Evolutionary conservation across 441 rosid genomes (phyloP).

Genomic region (Populus tomentosa): DNA sequence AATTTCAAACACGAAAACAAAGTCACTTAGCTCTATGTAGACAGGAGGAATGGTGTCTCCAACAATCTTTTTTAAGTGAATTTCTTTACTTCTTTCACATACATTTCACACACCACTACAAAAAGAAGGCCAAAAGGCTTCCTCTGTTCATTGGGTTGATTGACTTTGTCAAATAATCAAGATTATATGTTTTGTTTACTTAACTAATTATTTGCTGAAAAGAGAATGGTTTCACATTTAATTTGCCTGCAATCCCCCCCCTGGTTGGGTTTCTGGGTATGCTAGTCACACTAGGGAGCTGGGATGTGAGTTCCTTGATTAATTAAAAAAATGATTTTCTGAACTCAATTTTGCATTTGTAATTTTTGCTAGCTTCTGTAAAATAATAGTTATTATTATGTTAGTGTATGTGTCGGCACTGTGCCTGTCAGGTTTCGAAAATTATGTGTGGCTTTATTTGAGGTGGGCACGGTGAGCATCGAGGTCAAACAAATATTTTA

Average conservation of each 20-base stretch:
- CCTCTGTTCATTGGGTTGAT: neutral
- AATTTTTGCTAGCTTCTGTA: neutral
- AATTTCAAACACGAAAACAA: too few species aligned
- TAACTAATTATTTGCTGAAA: neutral
- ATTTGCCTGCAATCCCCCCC: neutral
- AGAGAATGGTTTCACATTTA: neutral
- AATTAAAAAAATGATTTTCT: neutral
- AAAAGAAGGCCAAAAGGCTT: neutral
- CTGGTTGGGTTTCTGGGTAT: neutral
- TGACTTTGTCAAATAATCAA: neutral
- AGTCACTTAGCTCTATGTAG: neutral
- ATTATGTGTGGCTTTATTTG: neutral
- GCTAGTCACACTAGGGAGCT: neutral
- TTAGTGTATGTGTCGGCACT: neutral
- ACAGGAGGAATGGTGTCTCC: neutral
- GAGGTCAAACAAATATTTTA: neutral
- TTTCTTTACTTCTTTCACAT: neutral
- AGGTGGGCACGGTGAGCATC: slow-evolving; percentile 1
- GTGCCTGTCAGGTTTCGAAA: neutral
- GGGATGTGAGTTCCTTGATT: neutral
- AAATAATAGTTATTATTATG: neutral
- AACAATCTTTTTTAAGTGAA: neutral
- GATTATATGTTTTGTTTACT: neutral
- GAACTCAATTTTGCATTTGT: neutral
- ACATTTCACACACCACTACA: neutral